phyloP scores from a whole-genome alignment of 805 yeast species.

The Wickerhamiella kurtzmanii region DNA sequence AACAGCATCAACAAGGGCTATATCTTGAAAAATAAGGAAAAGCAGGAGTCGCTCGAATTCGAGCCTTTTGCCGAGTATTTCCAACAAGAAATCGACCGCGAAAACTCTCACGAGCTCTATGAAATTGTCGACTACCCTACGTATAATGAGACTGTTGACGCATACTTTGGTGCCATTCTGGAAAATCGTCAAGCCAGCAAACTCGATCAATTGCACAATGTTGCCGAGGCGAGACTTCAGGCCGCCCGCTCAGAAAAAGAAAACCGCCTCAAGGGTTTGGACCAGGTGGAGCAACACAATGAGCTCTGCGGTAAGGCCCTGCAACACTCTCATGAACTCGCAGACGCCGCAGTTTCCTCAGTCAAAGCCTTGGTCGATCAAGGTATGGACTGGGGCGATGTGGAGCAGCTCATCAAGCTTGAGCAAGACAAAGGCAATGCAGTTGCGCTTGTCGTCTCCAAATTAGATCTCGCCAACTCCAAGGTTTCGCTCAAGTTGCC shows the following conservation, averaged over 20 bases:
- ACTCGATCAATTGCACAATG: conserved; percentile 42
- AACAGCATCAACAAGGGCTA: conserved; percentile 10
- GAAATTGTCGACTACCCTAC: conserved; percentile 33
- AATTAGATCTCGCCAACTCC: conserved; percentile 58
- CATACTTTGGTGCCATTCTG: conserved; percentile 73
- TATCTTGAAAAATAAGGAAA: conserved; percentile 8
- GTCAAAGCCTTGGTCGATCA: conserved; percentile 58
- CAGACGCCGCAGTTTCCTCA: conserved; percentile 56
- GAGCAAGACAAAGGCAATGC: conserved; percentile 56
- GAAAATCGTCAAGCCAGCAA: conserved; percentile 62
- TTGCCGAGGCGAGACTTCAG: conserved; percentile 60
- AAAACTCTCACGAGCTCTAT: conserved; percentile 16
- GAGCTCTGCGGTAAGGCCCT: conserved; percentile 60
- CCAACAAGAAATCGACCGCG: conserved; percentile 24
- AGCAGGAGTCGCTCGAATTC: conserved; percentile 17
- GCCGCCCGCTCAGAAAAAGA: conserved; percentile 63
- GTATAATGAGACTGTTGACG: conserved; percentile 71
- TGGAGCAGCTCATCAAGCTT: conserved; percentile 55
- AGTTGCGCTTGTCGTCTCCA: conserved; percentile 46
- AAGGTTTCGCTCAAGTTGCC: conserved; percentile 48
- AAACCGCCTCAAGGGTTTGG: conserved; percentile 52
- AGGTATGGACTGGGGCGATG: conserved; percentile 89
- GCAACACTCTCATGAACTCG: conserved; percentile 51
- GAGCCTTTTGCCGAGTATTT: conserved; percentile 21
- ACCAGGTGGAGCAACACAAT: conserved; percentile 48